phyloP scores from a whole-genome alignment of 2,329 filamentous ascomycete species.

The Exophiala xenobiotica region DNA sequence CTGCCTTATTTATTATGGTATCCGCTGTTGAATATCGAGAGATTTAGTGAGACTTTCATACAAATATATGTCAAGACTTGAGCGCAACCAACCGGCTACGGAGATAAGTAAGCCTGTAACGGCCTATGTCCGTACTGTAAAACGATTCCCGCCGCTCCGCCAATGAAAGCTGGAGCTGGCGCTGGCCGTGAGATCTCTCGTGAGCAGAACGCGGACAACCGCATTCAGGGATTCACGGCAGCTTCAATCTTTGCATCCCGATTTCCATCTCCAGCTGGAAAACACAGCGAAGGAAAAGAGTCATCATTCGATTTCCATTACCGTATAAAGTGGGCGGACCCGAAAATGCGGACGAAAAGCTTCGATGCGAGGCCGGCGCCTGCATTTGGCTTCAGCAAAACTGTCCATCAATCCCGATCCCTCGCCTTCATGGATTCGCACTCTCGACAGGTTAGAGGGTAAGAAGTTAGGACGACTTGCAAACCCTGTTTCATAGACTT shows the following conservation, averaged over 20 bases:
- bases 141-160: too few relatives aligned
- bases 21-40: too few relatives aligned
- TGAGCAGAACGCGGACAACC: too few relatives aligned
- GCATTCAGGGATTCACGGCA: conserved; percentile 34
- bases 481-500: conserved; percentile 6
- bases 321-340: conserved; percentile 32
- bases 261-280: conserved; percentile 20
- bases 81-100: too few relatives aligned
- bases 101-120: too few relatives aligned
- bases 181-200: too few relatives aligned
- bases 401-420: conserved; percentile 31
- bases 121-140: too few relatives aligned
- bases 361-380: conserved; percentile 33
- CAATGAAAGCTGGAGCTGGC: too few relatives aligned
- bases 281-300: conserved; percentile 6
- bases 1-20: too few relatives aligned
- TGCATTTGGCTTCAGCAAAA: conserved; percentile 32
- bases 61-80: too few relatives aligned
- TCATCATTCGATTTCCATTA: conserved; percentile 31
- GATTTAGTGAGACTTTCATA: too few relatives aligned
- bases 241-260: conserved; percentile 35
- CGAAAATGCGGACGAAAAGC: conserved; percentile 35
- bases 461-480: neutral
- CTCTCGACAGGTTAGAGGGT: conserved; percentile 19
- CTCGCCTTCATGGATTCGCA: conserved; percentile 33